These are phyloP conservation scores for Candida golubevii DNA, from an alignment of 805 yeast species.

Conservation along the genomic window DNA sequence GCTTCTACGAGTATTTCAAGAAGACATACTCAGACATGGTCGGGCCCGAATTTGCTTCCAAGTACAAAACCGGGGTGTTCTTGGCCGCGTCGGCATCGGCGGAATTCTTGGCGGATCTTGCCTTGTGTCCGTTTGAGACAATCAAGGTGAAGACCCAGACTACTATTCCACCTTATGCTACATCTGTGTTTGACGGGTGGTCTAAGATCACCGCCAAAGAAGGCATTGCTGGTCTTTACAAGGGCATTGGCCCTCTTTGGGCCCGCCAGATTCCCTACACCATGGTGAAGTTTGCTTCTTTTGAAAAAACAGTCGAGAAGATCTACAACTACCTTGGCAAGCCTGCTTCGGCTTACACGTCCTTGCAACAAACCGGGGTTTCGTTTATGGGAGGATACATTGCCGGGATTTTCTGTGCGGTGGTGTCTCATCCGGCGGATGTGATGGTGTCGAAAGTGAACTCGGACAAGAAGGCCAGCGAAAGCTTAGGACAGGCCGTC, in stretches of 20 bases:
- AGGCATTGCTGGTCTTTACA: slow-evolving; percentile 74
- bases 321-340: slow-evolving; percentile 74
- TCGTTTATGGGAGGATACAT: slow-evolving; percentile 94
- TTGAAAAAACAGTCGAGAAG: slow-evolving; percentile 82
- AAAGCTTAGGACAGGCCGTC: slow-evolving; percentile 63
- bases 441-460: slow-evolving; percentile 95
- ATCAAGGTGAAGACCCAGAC: slow-evolving; percentile 94
- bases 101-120: slow-evolving; percentile 86
- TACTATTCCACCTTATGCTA: slow-evolving; percentile 80
- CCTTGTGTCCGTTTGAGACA: slow-evolving; percentile 92
- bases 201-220: slow-evolving; percentile 59
- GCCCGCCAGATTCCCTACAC: slow-evolving; percentile 97
- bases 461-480: slow-evolving; percentile 61
- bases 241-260: slow-evolving; percentile 92
- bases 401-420: slow-evolving; percentile 96
- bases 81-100: slow-evolving; percentile 89
- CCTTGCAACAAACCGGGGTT: slow-evolving; percentile 85
- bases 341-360: slow-evolving; percentile 65
- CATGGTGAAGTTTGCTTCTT: slow-evolving; percentile 93
- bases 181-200: slow-evolving; percentile 61
- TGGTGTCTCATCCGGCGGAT: slow-evolving; percentile 98
- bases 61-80: slow-evolving; percentile 69
- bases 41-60: slow-evolving; percentile 58
- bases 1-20: slow-evolving; percentile 90
- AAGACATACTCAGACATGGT: slow-evolving; percentile 63